Percentiles rank a stretch among this genome's conserved stretches.
Conservation (phyloP, 176 grass and related monocot genomes). For the Triticum aestivum region DNA sequence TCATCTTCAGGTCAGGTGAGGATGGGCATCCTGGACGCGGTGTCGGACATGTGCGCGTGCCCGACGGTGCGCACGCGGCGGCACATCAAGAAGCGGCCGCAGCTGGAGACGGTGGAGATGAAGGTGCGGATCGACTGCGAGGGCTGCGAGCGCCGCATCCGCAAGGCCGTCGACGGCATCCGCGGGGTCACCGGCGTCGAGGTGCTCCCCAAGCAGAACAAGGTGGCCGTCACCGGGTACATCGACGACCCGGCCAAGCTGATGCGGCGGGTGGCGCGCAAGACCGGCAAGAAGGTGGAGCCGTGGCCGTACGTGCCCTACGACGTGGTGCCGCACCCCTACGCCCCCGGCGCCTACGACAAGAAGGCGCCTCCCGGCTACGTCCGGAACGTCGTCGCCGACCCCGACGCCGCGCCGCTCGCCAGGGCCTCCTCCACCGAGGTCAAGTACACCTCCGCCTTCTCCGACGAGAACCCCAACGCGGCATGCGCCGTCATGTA, state of each 20-base stretch:
- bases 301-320: slow-evolving; percentile 60
- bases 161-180: background rate
- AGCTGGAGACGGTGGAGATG: slow-evolving; percentile 31
- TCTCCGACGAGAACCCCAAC: slow-evolving; percentile 59
- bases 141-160: slow-evolving; percentile 11
- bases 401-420: slow-evolving; percentile 45
- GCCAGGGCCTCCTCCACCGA: slow-evolving; percentile 46
- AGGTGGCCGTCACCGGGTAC: slow-evolving; percentile 51
- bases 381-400: slow-evolving; percentile 33
- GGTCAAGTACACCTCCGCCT: slow-evolving; percentile 39
- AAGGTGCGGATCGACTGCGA: slow-evolving; percentile 30
- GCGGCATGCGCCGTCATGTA: slow-evolving; percentile 44
- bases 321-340: slow-evolving; percentile 46
- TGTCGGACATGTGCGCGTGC: background rate
- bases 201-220: slow-evolving; percentile 42
- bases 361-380: slow-evolving; percentile 48
- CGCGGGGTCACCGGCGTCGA: background rate
- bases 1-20: no score
- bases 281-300: slow-evolving; percentile 48
- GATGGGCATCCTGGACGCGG: background rate
- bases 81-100: background rate
- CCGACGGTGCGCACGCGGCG: background rate
- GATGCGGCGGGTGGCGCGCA: slow-evolving; percentile 35
- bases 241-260: slow-evolving; percentile 45
- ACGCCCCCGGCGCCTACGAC: slow-evolving; percentile 55